phyloP scores from a whole-genome alignment of 495 filamentous ascomycete species.

The Penicillium desertorum region DNA sequence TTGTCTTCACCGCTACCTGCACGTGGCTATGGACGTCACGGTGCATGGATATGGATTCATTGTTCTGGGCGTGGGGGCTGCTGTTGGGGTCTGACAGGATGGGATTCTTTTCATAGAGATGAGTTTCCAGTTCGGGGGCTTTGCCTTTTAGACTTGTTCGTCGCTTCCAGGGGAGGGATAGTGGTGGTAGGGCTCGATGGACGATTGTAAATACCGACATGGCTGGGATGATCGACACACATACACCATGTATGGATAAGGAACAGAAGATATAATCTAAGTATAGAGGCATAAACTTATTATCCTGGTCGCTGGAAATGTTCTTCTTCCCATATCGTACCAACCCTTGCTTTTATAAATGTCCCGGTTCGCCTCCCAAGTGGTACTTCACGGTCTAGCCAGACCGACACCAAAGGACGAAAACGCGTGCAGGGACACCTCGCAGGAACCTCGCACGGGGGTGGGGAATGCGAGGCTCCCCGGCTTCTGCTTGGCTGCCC shows the following conservation, averaged over 20 bases:
- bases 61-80: not conserved
- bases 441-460: conserved; percentile 22
- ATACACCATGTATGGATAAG: not conserved
- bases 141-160: conserved; percentile 23
- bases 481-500: conserved; percentile 27
- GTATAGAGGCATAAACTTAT: not conserved
- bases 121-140: conserved; percentile 14
- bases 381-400: conserved; percentile 10
- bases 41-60: conserved; percentile 13
- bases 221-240: conserved; percentile 11
- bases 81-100: conserved; percentile 1
- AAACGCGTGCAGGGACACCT: conserved; percentile 25
- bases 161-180: conserved; percentile 25
- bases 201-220: conserved; percentile 32
- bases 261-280: not conserved
- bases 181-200: conserved; percentile 27
- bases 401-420: conserved; percentile 20
- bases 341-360: conserved; percentile 16
- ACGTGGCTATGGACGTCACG: conserved; percentile 24
- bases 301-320: not conserved
- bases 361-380: not conserved
- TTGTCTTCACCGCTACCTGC: conserved; percentile 33
- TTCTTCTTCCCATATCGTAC: not conserved
- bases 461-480: conserved; percentile 23
- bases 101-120: conserved; percentile 1